These are phyloP conservation scores for Phytophthora brassicae DNA, from an alignment of 352 stramenopile genomes.

Conservation along the genomic window DNA sequence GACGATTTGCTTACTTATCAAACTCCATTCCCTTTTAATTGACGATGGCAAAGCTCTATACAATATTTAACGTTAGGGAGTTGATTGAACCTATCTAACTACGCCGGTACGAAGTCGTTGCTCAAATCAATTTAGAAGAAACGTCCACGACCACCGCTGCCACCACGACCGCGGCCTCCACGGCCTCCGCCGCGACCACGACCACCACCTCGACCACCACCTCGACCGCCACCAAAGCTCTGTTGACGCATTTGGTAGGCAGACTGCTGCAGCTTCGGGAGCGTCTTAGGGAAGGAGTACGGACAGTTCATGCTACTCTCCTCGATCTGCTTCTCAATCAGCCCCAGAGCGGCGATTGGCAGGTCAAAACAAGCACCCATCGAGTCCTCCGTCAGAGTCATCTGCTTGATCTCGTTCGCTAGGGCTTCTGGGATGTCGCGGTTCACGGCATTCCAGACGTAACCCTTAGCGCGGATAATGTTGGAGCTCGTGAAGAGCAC, in stretches of 20 bases:
- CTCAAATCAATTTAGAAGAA: slow-evolving; percentile 29
- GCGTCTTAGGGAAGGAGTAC: slow-evolving; percentile 77
- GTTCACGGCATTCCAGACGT: slow-evolving; percentile 92
- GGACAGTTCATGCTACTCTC: slow-evolving; percentile 51
- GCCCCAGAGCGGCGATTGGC: slow-evolving; percentile 56
- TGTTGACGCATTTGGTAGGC: slow-evolving; percentile 50
- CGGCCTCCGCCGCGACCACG: slow-evolving; percentile 38
- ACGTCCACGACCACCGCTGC: slow-evolving; percentile 29
- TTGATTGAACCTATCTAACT: slow-evolving; percentile 34
- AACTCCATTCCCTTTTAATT: too few relatives aligned
- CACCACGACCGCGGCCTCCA: slow-evolving; percentile 43
- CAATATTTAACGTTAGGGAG: slow-evolving; percentile 42
- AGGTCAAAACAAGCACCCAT: slow-evolving; percentile 93
- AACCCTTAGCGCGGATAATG: slow-evolving; percentile 84
- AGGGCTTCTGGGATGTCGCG: slow-evolving; percentile 79
- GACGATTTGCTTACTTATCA: too few relatives aligned
- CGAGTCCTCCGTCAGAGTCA: slow-evolving; percentile 87
- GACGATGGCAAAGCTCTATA: slow-evolving; percentile 35
- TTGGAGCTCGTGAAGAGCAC: slow-evolving; percentile 85
- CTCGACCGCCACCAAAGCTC: slow-evolving; percentile 44
- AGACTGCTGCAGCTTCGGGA: slow-evolving; percentile 79
- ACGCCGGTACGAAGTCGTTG: slow-evolving; percentile 13
- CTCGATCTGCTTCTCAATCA: slow-evolving; percentile 80
- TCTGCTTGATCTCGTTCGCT: slow-evolving; percentile 85
- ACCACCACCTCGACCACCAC: slow-evolving; percentile 40